Evolutionary conservation across 345 rosid species (phyloP), one percentile per base, ranked within the genome.

Genomic region (Gossypium bickii): DNA sequence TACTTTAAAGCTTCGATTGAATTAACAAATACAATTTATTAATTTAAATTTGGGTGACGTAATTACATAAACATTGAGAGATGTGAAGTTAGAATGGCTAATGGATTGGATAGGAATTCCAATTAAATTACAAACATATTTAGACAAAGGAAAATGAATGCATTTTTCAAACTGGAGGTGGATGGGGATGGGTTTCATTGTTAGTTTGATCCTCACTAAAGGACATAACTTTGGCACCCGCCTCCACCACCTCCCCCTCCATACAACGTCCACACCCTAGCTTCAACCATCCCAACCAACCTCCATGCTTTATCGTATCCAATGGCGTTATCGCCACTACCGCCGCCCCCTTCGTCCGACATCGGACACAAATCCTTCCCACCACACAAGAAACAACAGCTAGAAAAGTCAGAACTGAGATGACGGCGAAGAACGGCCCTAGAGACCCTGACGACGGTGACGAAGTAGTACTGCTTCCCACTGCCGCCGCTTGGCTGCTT

Each of bases 381-480:
- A 89, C 44, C 51, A 87, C 61, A 63, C 97, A 93, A 1, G 96
- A 89, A 76, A 84, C 44, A 47, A 89, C 74, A 0, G 94, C 81
- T 17, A 90, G 85, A 80, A 90, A 61, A 3, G 79, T 64, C 0
- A 90, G 76, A 60, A 87, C 84, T 16, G 90, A 90, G 61, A 93
- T 84, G 58, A 86, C 90, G 0, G 78, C 91, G 11, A 93, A 85
- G 84, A 93, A 90, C 0, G 93, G 94, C n/a, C 93, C 89, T 7
- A 89, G 83, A 47, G 96, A 85, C 20, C 93, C 91, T 2, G 89
- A 81, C 4, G 89, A 74, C 65, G 77, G 65, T 72, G 77, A 80
- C 27, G 74, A 16, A 20, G 71, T 13, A 27, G 18, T 12, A 18
- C n/a, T 41, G 18, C 52, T 20, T 52, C 25, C 27, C 20, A 63